phyloP scores from a whole-genome alignment of 2,329 filamentous ascomycete species.

The Calonectria leucothoes region DNA sequence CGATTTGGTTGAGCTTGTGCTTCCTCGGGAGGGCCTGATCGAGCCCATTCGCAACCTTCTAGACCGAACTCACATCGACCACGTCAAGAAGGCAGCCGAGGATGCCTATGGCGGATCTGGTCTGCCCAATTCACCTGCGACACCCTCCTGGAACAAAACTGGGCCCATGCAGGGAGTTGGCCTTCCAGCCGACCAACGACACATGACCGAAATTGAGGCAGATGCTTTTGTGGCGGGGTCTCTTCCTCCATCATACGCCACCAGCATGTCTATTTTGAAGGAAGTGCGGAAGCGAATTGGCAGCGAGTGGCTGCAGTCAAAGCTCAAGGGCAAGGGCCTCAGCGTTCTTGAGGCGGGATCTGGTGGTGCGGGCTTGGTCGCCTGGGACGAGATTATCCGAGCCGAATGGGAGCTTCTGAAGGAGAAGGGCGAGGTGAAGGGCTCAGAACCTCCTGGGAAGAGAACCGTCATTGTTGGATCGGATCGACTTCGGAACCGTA shows the following conservation, averaged over 20 bases:
- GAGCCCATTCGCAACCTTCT: slow-evolving; percentile 78
- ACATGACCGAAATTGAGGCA: slow-evolving; percentile 80
- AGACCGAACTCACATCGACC: slow-evolving; percentile 75
- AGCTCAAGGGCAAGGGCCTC: slow-evolving; percentile 67
- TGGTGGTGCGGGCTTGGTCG: slow-evolving; percentile 78
- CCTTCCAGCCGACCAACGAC: slow-evolving; percentile 71
- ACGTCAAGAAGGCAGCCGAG: slow-evolving; percentile 79
- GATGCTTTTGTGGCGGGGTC: slow-evolving; percentile 78
- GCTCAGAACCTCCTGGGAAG: slow-evolving; percentile 70
- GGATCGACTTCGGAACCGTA: slow-evolving; percentile 77
- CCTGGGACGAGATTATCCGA: slow-evolving; percentile 81
- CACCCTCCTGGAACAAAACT: slow-evolving; percentile 67
- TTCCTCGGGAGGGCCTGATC: slow-evolving; percentile 78
- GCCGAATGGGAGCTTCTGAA: slow-evolving; percentile 84
- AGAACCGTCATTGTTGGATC: slow-evolving; percentile 85
- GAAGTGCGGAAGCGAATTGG: slow-evolving; percentile 82
- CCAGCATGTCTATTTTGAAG: slow-evolving; percentile 73
- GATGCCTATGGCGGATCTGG: slow-evolving; percentile 80
- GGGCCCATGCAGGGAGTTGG: slow-evolving; percentile 73
- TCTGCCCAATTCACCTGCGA: slow-evolving; percentile 81
- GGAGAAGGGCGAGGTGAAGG: slow-evolving; percentile 58
- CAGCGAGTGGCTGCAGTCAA: slow-evolving; percentile 73
- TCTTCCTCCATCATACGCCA: slow-evolving; percentile 78
- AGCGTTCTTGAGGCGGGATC: slow-evolving; percentile 80
- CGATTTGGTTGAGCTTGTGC: slow-evolving; percentile 76